Percentiles rank a stretch among this genome's conserved stretches.
Evolutionary conservation across 805 yeast genomes (phyloP).

Genomic region (Wickerhamomyces sydowiorum): DNA sequence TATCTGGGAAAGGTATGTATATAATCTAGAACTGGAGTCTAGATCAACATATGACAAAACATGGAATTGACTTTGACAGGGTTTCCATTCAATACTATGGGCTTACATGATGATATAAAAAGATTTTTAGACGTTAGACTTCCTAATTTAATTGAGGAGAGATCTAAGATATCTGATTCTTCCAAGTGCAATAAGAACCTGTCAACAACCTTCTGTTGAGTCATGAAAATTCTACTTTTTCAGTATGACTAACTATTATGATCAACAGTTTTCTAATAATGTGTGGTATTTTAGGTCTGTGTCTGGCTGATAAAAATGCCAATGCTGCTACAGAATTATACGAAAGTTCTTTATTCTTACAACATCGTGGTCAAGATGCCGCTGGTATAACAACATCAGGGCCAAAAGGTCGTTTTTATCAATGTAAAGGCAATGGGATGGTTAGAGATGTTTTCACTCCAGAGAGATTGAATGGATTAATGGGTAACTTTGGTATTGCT

Average conservation of each 20-base stretch:
- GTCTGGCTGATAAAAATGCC: slow-evolving; percentile 65
- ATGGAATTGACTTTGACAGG: too few species aligned
- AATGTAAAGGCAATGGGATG: slow-evolving; percentile 98
- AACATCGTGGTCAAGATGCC: slow-evolving; percentile 98
- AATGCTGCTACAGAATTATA: slow-evolving; percentile 85
- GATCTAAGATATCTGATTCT: slow-evolving; percentile 16
- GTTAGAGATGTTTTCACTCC: slow-evolving; percentile 95
- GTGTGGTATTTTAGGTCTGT: slow-evolving; percentile 95
- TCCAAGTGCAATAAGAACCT: too few species aligned
- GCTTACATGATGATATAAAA: slow-evolving; percentile 12
- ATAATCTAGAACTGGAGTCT: too few species aligned
- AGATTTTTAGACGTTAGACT: slow-evolving; percentile 27
- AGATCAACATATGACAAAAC: too few species aligned
- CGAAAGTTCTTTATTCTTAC: slow-evolving; percentile 89
- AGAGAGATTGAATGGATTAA: slow-evolving; percentile 66
- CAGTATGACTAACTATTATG: slow-evolving; percentile 4
- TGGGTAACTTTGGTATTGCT: slow-evolving; percentile 93
- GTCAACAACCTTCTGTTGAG: too few species aligned
- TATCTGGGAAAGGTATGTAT: too few species aligned
- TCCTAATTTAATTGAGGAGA: slow-evolving; percentile 24
- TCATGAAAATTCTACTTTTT: background rate
- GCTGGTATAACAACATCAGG: slow-evolving; percentile 99
- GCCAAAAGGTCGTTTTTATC: slow-evolving; percentile 85
- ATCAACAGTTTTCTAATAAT: slow-evolving; percentile 29
- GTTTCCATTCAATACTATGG: background rate